Percentiles rank a stretch among this genome's conserved stretches.
phyloP scores from a whole-genome alignment of 2,329 filamentous ascomycete genomes.

The Ceratocystis eucalypticola region DNA sequence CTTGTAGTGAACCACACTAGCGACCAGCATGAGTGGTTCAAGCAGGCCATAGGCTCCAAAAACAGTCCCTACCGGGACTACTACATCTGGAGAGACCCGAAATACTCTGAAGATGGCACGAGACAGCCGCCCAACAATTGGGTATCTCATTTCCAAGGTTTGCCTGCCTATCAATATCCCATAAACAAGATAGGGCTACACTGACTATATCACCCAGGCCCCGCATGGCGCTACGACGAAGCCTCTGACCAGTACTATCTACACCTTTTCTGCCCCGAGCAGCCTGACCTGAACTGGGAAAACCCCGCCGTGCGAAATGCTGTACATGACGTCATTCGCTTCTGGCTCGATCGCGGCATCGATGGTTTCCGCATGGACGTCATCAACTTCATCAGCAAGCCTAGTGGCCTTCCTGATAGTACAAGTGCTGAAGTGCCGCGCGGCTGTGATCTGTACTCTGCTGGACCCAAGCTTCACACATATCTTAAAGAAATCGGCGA shows the following conservation, averaged over 20 bases:
- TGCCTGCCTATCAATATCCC: background rate
- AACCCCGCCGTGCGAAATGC: conserved; percentile 49
- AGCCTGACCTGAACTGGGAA: conserved; percentile 71
- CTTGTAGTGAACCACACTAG: conserved; percentile 61
- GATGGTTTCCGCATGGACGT: conserved; percentile 55
- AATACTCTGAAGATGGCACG: conserved; percentile 42
- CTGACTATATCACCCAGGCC: conserved; percentile 25
- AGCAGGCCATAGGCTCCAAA: conserved; percentile 45
- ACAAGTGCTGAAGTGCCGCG: conserved; percentile 23
- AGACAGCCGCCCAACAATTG: conserved; percentile 49
- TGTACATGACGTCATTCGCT: conserved; percentile 55
- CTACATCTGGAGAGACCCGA: conserved; percentile 53
- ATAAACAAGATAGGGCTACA: background rate
- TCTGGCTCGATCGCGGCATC: conserved; percentile 58
- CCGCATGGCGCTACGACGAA: conserved; percentile 38
- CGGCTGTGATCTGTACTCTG: conserved; percentile 37
- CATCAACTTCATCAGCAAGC: conserved; percentile 54
- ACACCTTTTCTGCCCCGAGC: conserved; percentile 54
- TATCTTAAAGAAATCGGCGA: conserved; percentile 34
- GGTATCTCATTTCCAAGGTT: conserved; percentile 23
- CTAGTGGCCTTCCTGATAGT: conserved; percentile 40
- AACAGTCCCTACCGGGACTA: conserved; percentile 43
- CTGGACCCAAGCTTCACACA: conserved; percentile 37
- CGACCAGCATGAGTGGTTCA: conserved; percentile 54
- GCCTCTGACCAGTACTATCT: conserved; percentile 44